Base-by-base conservation (phyloP, 1,284 basidiomycete species). In the Leucoagaricus sp. region DNA sequence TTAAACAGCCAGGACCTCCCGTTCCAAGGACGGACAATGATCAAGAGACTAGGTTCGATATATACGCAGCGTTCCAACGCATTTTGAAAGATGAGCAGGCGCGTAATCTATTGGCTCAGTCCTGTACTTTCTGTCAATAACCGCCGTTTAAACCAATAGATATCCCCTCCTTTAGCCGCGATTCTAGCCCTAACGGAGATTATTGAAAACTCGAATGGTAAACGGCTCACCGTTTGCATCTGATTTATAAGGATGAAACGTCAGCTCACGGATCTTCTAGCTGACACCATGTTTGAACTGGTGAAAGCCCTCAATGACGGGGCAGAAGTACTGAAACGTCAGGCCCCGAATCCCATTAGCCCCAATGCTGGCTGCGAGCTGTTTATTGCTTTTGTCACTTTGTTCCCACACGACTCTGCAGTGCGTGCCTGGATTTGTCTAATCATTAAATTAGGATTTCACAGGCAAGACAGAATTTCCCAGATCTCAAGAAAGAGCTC, bases 241-340 rank as follows among this genome's bases (percentile, higher is more conserved):
- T n/a, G n/a, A n/a, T n/a, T n/a, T n/a, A n/a, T n/a, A n/a, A n/a
- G n/a, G n/a, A n/a, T n/a, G n/a, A n/a, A n/a, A n/a, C n/a, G n/a
- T 61, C 60, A 46, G 59, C 58, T 64, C 63, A 74, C 34, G 55
- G 29, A 48, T 51, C 46, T 59, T 59, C 26, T 53, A 83, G 92
- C 91, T 36, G 91, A 87, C 6, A 96, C 94, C 21, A 95, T 94
- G 84, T 93, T 93, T 64, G 94, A 96, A 72, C 85, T 96, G 46
- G 87, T 93, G 42, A 84, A 91, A 62, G 90, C 86, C 53, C 81
- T 96, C 62, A 86, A 92, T 58, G 82, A 87, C 44, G 90, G 87
- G 26, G 89, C 91, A 1, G 77, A 85, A 55, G 75, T 77, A 15
- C 76, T 96, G 51, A 87, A 84, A 63, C 70, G 76, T 23, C 80